Conservation (phyloP, 495 filamentous ascomycete genomes). For the Tuber umbilicatum region DNA sequence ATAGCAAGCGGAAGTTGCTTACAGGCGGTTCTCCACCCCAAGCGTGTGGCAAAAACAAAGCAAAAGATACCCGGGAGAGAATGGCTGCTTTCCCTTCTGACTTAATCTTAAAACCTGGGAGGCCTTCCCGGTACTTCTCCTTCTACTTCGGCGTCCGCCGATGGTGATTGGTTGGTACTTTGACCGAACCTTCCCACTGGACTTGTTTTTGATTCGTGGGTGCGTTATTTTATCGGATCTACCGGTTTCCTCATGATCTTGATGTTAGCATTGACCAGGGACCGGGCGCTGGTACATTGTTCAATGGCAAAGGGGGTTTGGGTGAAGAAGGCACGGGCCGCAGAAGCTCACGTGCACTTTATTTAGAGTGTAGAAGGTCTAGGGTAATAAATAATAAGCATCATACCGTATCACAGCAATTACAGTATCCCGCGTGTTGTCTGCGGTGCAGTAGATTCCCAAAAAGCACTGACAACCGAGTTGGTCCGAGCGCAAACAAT, state of each 20-base stretch:
- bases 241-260: neutral
- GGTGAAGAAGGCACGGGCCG: constrained; percentile 2
- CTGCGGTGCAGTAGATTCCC: neutral
- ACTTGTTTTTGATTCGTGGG: neutral
- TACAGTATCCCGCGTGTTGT: neutral
- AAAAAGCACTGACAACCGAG: neutral
- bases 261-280: neutral
- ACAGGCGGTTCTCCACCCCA: neutral
- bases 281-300: neutral
- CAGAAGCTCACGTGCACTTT: neutral
- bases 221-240: neutral
- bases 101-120: neutral
- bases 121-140: neutral
- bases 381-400: neutral
- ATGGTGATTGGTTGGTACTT: neutral
- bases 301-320: neutral
- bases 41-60: neutral
- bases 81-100: neutral
- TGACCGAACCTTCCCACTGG: neutral
- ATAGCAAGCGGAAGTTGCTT: neutral
- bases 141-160: neutral
- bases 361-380: neutral
- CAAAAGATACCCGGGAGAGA: neutral
- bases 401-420: neutral
- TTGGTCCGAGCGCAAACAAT: constrained; percentile 4